Conservation (phyloP, 129 eudicot genomes). For the Deinandra increscens region DNA sequence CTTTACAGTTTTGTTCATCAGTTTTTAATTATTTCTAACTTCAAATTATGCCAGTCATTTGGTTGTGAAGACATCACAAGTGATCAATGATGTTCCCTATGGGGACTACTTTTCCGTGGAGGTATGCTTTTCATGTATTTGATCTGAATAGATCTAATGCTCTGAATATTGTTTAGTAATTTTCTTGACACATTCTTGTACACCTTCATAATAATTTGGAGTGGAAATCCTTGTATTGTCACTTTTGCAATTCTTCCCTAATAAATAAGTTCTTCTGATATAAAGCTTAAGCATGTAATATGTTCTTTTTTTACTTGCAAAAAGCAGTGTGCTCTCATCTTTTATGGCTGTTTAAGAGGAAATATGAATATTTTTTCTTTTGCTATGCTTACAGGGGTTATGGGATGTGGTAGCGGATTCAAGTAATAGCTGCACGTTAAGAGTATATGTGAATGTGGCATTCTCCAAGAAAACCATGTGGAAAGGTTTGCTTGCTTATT, state of each 20-base stretch:
- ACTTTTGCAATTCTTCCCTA: neutral
- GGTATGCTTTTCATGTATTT: slow-evolving; percentile 43
- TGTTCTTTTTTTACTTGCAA: neutral
- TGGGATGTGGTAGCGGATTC: slow-evolving; percentile 76
- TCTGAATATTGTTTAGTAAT: slow-evolving; percentile 12
- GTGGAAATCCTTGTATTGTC: neutral
- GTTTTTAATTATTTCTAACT: slow-evolving; percentile 9
- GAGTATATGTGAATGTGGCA: slow-evolving; percentile 70
- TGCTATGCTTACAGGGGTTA: slow-evolving; percentile 49
- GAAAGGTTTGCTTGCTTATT: slow-evolving; percentile 58
- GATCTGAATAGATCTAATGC: slow-evolving; percentile 18
- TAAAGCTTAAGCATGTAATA: slow-evolving; percentile 8
- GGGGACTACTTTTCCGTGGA: slow-evolving; percentile 92
- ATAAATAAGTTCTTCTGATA: neutral
- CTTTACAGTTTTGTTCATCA: slow-evolving; percentile 19
- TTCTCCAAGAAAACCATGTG: slow-evolving; percentile 86
- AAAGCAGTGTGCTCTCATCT: neutral
- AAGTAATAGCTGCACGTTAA: slow-evolving; percentile 47
- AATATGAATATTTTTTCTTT: neutral
- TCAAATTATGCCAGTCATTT: slow-evolving; percentile 66
- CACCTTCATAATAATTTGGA: neutral
- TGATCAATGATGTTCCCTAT: slow-evolving; percentile 84
- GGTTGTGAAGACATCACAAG: slow-evolving; percentile 81
- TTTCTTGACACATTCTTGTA: slow-evolving; percentile 2
- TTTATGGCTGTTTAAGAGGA: slow-evolving; percentile 2